Evolutionary conservation across 805 yeast species (phyloP), one percentile per base, ranked within the genome.

Genomic region (Ascoidea asiatica): DNA sequence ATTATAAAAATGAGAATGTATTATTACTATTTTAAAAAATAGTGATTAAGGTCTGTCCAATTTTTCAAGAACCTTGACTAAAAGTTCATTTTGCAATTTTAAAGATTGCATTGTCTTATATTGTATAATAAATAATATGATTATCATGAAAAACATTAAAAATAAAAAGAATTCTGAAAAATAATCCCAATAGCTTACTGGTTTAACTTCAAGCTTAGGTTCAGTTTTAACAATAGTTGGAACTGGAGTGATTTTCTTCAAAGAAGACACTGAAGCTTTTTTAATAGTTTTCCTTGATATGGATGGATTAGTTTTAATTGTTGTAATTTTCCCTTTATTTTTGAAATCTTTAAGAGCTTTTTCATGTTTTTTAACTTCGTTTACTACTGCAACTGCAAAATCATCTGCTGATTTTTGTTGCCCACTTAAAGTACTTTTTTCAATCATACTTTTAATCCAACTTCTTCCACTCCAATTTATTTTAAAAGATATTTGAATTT

Each of bases 361-460:
- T 23, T 6, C 6, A 23, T 23, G 6, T 23, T 23, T 6, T 47
- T 50, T 38, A 35, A 61, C 41, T 43, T 58, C 60, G 11, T 43
- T 48, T 39, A 58, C 51, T 18, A 79, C 56, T 36, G 63, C 65
- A 4, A 55, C 62, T 0, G 69, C 52, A 38, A 83, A 60, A 8
- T 68, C 72, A 42, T 67, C 69, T 11, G 83, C 73, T 3, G 79
- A 79, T 4, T 75, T 70, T 40, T 70, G 66, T 59, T 88, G 97
- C 0, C 98, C 98, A 33, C 79, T 75, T 40, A 70, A 64, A 13
- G 95, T 80, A 46, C 89, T 89, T 50, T 79, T 81, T 57, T 92
- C 97, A 49, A 92, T 82, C 44, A 95, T 79, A 13, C 83, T 73
- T 58, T 87, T 89, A 55, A 92, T 75, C 97, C 97, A 92, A 48